These are phyloP conservation scores for Apiospora marii DNA, from an alignment of 2,329 filamentous ascomycete genomes.

Conservation along the genomic window DNA sequence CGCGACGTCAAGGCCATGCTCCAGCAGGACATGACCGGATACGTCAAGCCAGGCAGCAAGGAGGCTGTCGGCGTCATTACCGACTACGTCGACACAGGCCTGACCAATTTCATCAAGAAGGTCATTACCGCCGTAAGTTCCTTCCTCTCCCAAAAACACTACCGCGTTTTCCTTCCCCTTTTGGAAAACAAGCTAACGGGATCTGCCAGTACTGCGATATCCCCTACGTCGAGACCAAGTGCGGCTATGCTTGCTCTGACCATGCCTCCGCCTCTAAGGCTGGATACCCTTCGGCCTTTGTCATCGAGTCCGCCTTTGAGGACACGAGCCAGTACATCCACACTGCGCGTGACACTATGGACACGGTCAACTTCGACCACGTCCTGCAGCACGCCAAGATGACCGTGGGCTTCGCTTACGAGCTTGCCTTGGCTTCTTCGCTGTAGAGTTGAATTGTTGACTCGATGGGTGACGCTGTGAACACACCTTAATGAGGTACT, in stretches of 20 bases:
- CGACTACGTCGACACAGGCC: conserved; percentile 47
- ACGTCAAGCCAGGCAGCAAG: conserved; percentile 39
- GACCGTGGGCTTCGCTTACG: conserved; percentile 56
- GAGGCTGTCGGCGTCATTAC: conserved; percentile 49
- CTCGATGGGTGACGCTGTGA: not conserved
- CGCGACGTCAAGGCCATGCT: conserved; percentile 51
- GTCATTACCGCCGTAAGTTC: conserved; percentile 42
- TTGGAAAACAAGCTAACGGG: not conserved
- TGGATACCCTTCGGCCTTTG: conserved; percentile 71
- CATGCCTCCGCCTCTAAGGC: conserved; percentile 72
- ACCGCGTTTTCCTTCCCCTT: not conserved
- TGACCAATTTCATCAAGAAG: conserved; percentile 48
- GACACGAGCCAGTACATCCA: conserved; percentile 76
- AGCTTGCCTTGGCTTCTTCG: conserved; percentile 46
- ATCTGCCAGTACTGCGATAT: conserved; percentile 45
- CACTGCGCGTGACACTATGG: conserved; percentile 74
- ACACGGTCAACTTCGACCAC: conserved; percentile 72
- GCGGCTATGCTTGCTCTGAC: conserved; percentile 70
- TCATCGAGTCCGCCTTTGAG: conserved; percentile 68
- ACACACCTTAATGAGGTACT: not conserved
- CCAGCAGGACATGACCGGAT: conserved; percentile 55
- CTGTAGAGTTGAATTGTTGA: not conserved
- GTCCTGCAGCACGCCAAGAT: conserved; percentile 69
- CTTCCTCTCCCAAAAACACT: not conserved
- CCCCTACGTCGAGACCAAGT: conserved; percentile 56